Evolutionary conservation across 805 yeast species (phyloP), one percentile per base, ranked within the genome.

Genomic region (Kuraishia cidri): DNA sequence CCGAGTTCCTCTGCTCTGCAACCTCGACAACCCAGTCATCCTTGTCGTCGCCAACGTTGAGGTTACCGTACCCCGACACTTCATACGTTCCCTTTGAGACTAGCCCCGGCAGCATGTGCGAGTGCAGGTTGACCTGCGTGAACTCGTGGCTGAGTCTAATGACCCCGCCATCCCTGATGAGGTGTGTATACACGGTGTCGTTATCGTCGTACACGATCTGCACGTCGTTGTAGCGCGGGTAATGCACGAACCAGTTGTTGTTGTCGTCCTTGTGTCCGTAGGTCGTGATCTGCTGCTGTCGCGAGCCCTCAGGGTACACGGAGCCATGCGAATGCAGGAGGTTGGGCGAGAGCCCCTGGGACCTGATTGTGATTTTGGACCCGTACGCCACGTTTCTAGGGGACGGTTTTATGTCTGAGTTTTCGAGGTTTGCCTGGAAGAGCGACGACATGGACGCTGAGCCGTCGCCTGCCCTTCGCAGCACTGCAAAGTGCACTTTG

Each of bases 231-330:
- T 43, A 56, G 59, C 52, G 63, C 33, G 47, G 74, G 52, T 32
- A 58, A 52, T 39, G 54, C 36, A 37, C 66, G 53, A 48, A 48
- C 79, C 94, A 88, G 34, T 79, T 67, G 52, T 90, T 92, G 56
- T 92, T 90, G 31, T 66, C 60, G 57, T 92, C 97, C 48, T 84
- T 84, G 57, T 75, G 86, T n/a, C 90, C 87, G 55, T 92, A 92
- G 11, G 90, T 82, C n/a, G 98, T 92, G 32, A 92, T 67, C 58
- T 92, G 99, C 54, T 87, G 95, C 60, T 92, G 97, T 40, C 73
- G 73, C 2, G 96, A 85, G 3, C 97, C 97, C 39, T 75, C 86
- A 9, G 98, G 98, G 52, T 80, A 92, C 6, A 65, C 52, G 50
- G 83, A 92, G 11, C 64, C 63, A 51, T 92, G 98, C 2, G 97